These are phyloP conservation scores for Penstemon newberryi DNA, from an alignment of 257 asterid species.

Conservation along the genomic window DNA sequence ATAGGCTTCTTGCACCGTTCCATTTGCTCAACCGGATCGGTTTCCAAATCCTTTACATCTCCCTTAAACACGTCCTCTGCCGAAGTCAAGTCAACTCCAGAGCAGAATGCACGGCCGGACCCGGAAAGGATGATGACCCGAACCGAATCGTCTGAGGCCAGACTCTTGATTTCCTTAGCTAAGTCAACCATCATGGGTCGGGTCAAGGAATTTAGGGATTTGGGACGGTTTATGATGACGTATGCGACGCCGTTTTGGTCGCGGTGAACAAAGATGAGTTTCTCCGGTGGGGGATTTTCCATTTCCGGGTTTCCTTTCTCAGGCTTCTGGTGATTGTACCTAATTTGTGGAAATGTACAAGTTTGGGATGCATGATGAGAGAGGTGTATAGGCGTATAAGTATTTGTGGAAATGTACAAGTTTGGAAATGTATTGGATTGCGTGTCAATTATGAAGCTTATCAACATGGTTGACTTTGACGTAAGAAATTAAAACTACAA, in stretches of 20 bases:
- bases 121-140: slow-evolving; percentile 75
- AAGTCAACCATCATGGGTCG: slow-evolving; percentile 64
- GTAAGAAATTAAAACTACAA: too few relatives aligned
- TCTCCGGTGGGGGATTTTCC: slow-evolving; percentile 58
- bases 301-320: slow-evolving; percentile 21
- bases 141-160: slow-evolving; percentile 58
- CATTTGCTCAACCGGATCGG: slow-evolving; percentile 91
- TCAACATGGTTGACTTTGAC: not conserved
- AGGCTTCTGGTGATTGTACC: not conserved
- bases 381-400: too few relatives aligned
- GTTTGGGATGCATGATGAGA: not conserved
- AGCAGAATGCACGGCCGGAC: slow-evolving; percentile 82
- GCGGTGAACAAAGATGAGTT: slow-evolving; percentile 57
- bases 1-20: slow-evolving; percentile 82
- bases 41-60: slow-evolving; percentile 65
- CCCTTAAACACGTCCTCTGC: slow-evolving; percentile 96
- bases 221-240: slow-evolving; percentile 78
- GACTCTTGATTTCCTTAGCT: slow-evolving; percentile 55
- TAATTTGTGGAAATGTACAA: not conserved
- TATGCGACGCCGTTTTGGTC: slow-evolving; percentile 59
- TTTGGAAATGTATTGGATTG: slow-evolving; percentile 18
- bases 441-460: slow-evolving; percentile 20
- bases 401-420: too few relatives aligned
- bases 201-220: slow-evolving; percentile 78
- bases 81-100: slow-evolving; percentile 89